These are phyloP conservation scores for Prosopis cineraria DNA, from an alignment of 306 rosid genomes.

Conservation along the genomic window DNA sequence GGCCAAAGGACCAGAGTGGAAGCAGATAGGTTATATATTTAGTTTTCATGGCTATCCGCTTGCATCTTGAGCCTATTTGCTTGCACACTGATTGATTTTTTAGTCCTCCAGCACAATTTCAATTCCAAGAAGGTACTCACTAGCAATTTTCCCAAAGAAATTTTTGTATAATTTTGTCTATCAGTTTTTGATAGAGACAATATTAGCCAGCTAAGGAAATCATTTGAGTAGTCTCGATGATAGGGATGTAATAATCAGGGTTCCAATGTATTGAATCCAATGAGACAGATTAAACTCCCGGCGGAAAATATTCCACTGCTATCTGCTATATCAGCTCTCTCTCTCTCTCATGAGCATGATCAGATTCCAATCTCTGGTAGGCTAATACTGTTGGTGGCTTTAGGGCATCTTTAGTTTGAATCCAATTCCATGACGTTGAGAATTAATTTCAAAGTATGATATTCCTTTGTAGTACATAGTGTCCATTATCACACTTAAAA, in stretches of 20 bases:
- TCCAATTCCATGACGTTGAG: conserved; percentile 29
- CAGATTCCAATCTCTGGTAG: background rate
- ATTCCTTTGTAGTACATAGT: background rate
- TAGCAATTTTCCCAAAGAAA: no score
- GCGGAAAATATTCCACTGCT: background rate
- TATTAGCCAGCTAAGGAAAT: no score
- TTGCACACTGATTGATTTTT: no score
- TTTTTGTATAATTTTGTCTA: no score
- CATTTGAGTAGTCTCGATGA: no score
- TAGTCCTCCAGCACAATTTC: no score
- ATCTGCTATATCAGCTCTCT: background rate
- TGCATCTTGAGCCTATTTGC: no score
- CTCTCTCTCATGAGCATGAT: background rate
- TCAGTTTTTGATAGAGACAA: no score
- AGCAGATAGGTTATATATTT: no score
- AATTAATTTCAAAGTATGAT: conserved; percentile 11
- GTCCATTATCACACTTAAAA: background rate
- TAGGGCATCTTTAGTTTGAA: conserved; percentile 38
- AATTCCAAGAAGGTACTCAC: no score
- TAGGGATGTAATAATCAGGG: background rate
- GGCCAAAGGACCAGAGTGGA: no score
- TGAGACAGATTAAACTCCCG: background rate
- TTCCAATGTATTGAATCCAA: background rate
- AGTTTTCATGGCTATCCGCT: no score
- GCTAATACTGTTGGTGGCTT: conserved; percentile 2